Percentiles rank a stretch among this genome's conserved stretches.
phyloP scores from a whole-genome alignment of 1,284 basidiomycete genomes.

The Puccinia triticina region DNA sequence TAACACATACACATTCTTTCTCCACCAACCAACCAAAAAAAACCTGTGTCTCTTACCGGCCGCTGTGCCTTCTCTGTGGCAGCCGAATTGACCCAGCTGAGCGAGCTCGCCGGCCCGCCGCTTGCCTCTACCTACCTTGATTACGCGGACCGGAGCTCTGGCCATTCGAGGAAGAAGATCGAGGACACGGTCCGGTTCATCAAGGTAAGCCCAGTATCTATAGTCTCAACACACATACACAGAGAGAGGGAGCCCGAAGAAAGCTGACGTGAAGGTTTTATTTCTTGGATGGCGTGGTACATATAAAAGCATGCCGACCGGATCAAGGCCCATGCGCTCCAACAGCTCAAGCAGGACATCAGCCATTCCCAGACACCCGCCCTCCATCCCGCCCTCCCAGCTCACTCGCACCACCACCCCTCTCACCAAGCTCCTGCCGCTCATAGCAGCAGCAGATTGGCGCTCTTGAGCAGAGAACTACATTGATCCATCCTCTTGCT shows the following conservation, averaged over 20 bases:
- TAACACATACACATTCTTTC: neutral
- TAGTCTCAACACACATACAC: neutral
- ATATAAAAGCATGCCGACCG: conserved; percentile 6
- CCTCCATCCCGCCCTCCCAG: too few species aligned
- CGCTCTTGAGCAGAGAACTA: too few species aligned
- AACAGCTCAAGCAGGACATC: conserved; percentile 19
- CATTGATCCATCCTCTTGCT: too few species aligned
- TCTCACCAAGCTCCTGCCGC: too few species aligned
- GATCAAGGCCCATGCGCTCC: conserved; percentile 9
- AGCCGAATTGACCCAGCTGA: neutral
- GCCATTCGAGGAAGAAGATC: neutral
- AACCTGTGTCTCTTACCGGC: neutral
- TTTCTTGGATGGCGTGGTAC: too few species aligned
- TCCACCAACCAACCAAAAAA: neutral
- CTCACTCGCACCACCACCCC: too few species aligned
- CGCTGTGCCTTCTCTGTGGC: neutral
- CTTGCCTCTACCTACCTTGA: neutral
- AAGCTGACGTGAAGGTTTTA: too few species aligned
- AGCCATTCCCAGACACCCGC: neutral
- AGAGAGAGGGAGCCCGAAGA: too few species aligned
- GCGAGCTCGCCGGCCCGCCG: too few species aligned
- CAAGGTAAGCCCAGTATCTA: neutral
- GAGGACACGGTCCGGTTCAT: conserved; percentile 12
- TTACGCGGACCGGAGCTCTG: neutral
- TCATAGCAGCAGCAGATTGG: too few species aligned